phyloP scores from a whole-genome alignment of 805 yeast species.

The Pichia insulana region DNA sequence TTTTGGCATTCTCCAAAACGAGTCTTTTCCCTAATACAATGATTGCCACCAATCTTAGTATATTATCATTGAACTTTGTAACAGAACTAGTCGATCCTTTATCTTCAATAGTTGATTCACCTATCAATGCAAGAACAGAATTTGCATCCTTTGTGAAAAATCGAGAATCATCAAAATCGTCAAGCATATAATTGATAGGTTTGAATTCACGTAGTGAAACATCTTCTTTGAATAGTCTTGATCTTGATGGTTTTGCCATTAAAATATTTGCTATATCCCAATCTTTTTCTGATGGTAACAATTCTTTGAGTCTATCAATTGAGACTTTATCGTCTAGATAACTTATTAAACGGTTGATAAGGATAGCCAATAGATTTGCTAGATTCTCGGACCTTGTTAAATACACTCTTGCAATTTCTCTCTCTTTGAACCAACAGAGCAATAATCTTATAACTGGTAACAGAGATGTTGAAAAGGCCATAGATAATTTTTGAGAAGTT shows the following conservation, averaged over 20 bases:
- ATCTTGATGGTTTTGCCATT: slow-evolving; percentile 35
- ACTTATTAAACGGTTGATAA: slow-evolving; percentile 2
- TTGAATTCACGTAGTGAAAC: slow-evolving; percentile 51
- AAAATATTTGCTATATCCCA: slow-evolving; percentile 5
- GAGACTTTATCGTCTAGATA: slow-evolving; percentile 4
- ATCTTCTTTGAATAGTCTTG: slow-evolving; percentile 56
- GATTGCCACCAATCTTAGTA: slow-evolving; percentile 28
- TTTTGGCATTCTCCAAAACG: slow-evolving; percentile 20
- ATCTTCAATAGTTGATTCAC: slow-evolving; percentile 20
- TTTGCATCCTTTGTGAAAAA: slow-evolving; percentile 30
- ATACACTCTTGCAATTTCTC: slow-evolving; percentile 31
- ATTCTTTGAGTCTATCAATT: slow-evolving; percentile 1
- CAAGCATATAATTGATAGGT: slow-evolving; percentile 43
- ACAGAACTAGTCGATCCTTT: slow-evolving; percentile 17
- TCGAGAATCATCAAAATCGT: slow-evolving; percentile 52
- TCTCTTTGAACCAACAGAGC: slow-evolving; percentile 49
- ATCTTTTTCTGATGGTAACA: background rate
- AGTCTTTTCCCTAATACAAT: slow-evolving; percentile 26
- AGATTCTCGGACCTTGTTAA: slow-evolving; percentile 17
- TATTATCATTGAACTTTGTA: slow-evolving; percentile 27
- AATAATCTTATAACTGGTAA: slow-evolving; percentile 40
- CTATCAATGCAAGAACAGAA: slow-evolving; percentile 26
- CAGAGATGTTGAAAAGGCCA: slow-evolving; percentile 19
- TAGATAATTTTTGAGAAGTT: background rate
- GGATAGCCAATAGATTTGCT: slow-evolving; percentile 2